Evolutionary conservation across 306 rosid species (phyloP), one percentile per base, ranked within the genome.

Genomic region (Quercus alba): DNA sequence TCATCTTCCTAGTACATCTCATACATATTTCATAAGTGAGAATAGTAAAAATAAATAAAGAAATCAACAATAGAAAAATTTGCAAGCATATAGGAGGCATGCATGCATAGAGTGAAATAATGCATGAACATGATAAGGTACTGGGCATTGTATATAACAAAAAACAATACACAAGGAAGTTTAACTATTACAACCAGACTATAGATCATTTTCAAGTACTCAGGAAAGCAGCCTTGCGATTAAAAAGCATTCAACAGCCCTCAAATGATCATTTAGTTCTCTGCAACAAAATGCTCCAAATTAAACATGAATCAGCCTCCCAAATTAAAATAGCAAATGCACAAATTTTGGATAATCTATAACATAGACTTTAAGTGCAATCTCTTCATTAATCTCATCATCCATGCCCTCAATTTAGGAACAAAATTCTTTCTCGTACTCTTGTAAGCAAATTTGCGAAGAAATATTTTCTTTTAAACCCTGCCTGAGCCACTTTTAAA

Each of bases 1-100:
- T 95, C 99, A 74, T 95, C 99, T 89, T 95, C 99, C 98, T 94
- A 77, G 70, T 57, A 75, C 72, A 83, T 77, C 62, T 76, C 83
- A 38, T 35, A 70, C 54, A 23, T 56, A 67, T 14, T 18, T 57
- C 23, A 54, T 56, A 59, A 74, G 75, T 78, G 52, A 75, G 38
- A 70, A 78, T 51, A 70, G 12, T 23, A 68, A 80, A 67, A 75
- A 49, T 54, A 61, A n/a, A 41, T 44, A 13, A 44, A 25, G 33
- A 56, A 28, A 66, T 35, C 62, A 75, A 70, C 46, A 72, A 33
- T 19, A 38, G 72, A 68, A 80, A 81, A 55, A 33, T 75, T 85
- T 70, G 74, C 25, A 64, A n/a, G 11, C 19, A 64, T 15, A 64
- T 17, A 2, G 46, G 21, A 64, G 46, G 71, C 46, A 64, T 30